A percentile compares a stretch with the other conserved stretches of the same genome.
These are phyloP conservation scores for Vigna mungo DNA, from an alignment of 306 rosid species.

Conservation along the genomic window DNA sequence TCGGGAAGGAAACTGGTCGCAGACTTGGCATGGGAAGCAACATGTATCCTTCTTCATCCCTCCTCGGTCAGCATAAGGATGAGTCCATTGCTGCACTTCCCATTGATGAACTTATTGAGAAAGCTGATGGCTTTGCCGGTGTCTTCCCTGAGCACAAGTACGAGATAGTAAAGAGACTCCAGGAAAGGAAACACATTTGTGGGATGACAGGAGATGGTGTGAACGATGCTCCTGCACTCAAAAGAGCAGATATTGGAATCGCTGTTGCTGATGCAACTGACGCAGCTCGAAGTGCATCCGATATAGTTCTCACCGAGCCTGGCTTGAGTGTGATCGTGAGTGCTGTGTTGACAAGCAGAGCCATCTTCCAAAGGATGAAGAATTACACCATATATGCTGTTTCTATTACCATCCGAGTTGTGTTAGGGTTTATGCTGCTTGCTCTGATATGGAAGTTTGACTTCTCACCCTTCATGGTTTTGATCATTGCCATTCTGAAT, in stretches of 20 bases:
- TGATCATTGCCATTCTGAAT: conserved; percentile 85
- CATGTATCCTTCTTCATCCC: conserved; percentile 97
- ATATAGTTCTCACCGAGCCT: conserved; percentile 90
- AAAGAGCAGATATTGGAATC: conserved; percentile 88
- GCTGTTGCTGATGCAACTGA: conserved; percentile 97
- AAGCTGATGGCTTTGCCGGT: conserved; percentile 95
- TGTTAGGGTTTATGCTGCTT: conserved; percentile 76
- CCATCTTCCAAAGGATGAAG: conserved; percentile 96
- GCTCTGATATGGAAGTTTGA: conserved; percentile 94
- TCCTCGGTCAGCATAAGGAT: conserved; percentile 81
- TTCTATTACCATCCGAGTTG: conserved; percentile 85
- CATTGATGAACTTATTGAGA: conserved; percentile 87
- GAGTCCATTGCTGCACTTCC: conserved; percentile 64
- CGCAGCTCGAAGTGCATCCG: conserved; percentile 92
- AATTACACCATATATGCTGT: conserved; percentile 93
- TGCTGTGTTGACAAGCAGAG: conserved; percentile 89
- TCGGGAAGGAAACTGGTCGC: conserved; percentile 92
- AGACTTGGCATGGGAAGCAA: conserved; percentile 98
- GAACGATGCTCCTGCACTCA: conserved; percentile 91
- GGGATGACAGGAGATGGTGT: conserved; percentile 99
- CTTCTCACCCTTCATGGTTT: conserved; percentile 96
- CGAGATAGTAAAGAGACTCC: conserved; percentile 87
- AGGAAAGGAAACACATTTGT: conserved; percentile 78
- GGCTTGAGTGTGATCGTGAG: conserved; percentile 88
- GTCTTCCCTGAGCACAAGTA: conserved; percentile 97